phyloP scores from a whole-genome alignment of 768 basidiomycete species.

The Thelephora aurantiotincta region DNA sequence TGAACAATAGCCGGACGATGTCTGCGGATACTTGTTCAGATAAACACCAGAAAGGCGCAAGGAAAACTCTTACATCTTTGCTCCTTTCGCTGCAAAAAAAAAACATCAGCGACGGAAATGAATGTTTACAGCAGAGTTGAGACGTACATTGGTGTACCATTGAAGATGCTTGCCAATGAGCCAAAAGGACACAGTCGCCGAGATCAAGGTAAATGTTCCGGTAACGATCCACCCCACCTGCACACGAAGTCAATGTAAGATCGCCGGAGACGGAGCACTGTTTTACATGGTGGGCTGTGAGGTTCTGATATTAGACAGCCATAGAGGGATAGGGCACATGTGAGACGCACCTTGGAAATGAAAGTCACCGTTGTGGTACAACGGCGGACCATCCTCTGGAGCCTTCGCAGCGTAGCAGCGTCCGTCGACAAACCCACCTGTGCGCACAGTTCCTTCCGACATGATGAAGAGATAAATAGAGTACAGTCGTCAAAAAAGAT shows the following conservation, averaged over 20 bases:
- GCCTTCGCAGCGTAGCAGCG: slow-evolving; percentile 25
- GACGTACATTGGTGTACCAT: slow-evolving; percentile 56
- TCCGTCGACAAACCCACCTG: slow-evolving; percentile 15
- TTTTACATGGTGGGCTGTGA: slow-evolving; percentile 42
- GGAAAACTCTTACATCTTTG: slow-evolving; percentile 38
- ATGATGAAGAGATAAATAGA: neutral
- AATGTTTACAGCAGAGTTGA: neutral
- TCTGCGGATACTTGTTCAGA: slow-evolving; percentile 23
- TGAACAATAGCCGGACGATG: slow-evolving; percentile 60
- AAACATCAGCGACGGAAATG: neutral
- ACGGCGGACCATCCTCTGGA: slow-evolving; percentile 32
- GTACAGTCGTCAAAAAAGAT: neutral
- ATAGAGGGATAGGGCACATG: neutral
- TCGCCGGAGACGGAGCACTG: neutral
- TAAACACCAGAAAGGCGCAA: neutral
- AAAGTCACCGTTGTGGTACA: slow-evolving; percentile 47
- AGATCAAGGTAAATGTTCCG: slow-evolving; percentile 41
- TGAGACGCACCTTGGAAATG: slow-evolving; percentile 39
- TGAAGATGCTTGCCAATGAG: slow-evolving; percentile 58
- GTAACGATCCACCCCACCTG: slow-evolving; percentile 61
- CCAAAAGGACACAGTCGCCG: slow-evolving; percentile 51
- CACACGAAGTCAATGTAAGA: neutral
- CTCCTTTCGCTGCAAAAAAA: slow-evolving; percentile 39
- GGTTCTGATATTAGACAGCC: neutral
- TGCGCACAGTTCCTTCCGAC: neutral